These are phyloP conservation scores for Solanum hybrid DNA, from an alignment of 305 asterid genomes.

Conservation along the genomic window DNA sequence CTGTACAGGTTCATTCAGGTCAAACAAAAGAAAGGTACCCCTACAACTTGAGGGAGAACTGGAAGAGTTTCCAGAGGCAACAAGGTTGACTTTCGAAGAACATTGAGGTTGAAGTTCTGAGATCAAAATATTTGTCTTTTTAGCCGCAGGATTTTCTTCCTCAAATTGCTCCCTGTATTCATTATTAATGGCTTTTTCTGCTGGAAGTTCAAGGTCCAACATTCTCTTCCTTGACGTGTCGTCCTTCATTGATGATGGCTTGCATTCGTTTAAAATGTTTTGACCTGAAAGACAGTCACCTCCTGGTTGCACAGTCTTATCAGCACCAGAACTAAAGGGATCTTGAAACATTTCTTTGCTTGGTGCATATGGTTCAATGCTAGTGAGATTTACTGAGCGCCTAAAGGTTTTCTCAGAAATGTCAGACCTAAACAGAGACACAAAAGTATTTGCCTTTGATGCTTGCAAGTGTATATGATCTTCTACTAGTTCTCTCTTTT, in stretches of 20 bases:
- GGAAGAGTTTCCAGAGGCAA: conserved; percentile 16
- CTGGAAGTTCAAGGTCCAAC: conserved; percentile 44
- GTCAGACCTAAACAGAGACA: conserved; percentile 17
- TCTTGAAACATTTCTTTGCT: conserved; percentile 21
- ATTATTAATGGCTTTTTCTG: conserved; percentile 21
- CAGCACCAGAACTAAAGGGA: conserved; percentile 12
- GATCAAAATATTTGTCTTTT: conserved; percentile 9
- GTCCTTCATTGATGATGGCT: conserved; percentile 12
- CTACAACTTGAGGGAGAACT: conserved; percentile 19
- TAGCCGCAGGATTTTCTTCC: conserved; percentile 10
- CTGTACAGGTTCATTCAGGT: conserved; percentile 57
- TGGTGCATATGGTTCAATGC: conserved; percentile 12
- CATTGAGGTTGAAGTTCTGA: conserved; percentile 8
- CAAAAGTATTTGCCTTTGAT: conserved; percentile 22
- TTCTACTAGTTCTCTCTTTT: conserved; percentile 20
- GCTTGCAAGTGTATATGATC: conserved; percentile 21
- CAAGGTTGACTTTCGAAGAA: conserved; percentile 20
- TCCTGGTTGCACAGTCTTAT: conserved; percentile 3
- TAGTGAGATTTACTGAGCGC: conserved; percentile 17
- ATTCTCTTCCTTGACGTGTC: conserved; percentile 20
- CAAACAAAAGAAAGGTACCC: conserved; percentile 28
- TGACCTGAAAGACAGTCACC: conserved; percentile 12
- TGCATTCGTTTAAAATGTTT: conserved; percentile 12
- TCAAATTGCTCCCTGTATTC: conserved; percentile 22
- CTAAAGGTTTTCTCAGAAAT: conserved; percentile 28